Evolutionary conservation across 768 basidiomycete species (phyloP).

Genomic region (Lactarius sanguifluus): DNA sequence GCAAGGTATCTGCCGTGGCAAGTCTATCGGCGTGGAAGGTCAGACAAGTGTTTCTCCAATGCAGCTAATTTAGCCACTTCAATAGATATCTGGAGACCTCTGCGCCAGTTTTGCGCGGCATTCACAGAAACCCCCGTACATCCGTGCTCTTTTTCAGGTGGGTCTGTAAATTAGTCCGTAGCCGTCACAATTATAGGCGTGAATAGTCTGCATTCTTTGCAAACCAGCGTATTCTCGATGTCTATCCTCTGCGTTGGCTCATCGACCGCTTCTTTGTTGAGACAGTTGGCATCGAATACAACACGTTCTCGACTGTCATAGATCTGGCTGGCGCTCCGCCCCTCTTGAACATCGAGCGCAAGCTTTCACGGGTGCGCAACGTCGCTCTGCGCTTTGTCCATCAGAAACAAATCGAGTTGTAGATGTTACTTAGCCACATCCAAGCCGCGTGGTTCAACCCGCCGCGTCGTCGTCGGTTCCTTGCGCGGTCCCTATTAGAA

Average conservation of each 20-base stretch:
- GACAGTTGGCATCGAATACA: constrained; percentile 55
- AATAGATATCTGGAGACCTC: constrained; percentile 51
- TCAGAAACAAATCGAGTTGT: constrained; percentile 18
- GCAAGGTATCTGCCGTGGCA: constrained; percentile 44
- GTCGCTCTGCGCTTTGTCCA: neutral
- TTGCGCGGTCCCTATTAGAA: constrained; percentile 60
- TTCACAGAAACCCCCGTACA: constrained; percentile 49
- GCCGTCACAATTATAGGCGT: constrained; percentile 18
- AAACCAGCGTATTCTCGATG: constrained; percentile 13
- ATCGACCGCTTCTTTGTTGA: constrained; percentile 51
- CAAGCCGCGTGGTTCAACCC: constrained; percentile 68
- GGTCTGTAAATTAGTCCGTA: constrained; percentile 25
- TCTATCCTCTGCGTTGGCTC: constrained; percentile 61
- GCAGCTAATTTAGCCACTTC: neutral
- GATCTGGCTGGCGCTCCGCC: constrained; percentile 39
- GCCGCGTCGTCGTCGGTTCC: constrained; percentile 60
- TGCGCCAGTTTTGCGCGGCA: constrained; percentile 47
- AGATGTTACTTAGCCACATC: constrained; percentile 61
- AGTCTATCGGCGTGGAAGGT: constrained; percentile 66
- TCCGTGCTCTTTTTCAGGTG: constrained; percentile 67
- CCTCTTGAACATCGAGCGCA: constrained; percentile 43
- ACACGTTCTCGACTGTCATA: constrained; percentile 43
- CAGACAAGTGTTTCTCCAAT: constrained; percentile 15
- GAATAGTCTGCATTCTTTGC: constrained; percentile 15
- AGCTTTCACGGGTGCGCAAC: constrained; percentile 39